A percentile compares a stretch with the other conserved stretches of the same genome.
phyloP scores from a whole-genome alignment of 225 moss, liverwort and hornwort genomes.

The Antitrichia curtipendula region DNA sequence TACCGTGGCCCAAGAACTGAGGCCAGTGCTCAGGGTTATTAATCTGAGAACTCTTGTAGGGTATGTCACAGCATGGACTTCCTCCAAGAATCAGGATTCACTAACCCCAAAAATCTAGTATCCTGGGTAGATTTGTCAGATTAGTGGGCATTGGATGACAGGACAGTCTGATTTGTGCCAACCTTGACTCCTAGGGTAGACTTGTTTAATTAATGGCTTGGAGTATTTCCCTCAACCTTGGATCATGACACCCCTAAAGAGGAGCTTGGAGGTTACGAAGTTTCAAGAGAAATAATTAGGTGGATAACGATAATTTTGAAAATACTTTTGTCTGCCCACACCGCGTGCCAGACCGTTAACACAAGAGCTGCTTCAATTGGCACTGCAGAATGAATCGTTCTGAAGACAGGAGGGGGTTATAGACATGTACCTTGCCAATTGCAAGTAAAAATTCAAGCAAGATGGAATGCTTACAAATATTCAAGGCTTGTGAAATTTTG shows the following conservation, averaged over 20 bases:
- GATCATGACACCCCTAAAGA: neutral
- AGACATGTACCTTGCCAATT: neutral
- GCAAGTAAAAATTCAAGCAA: neutral
- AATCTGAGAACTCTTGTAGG: neutral
- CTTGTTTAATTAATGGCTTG: neutral
- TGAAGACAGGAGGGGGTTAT: neutral
- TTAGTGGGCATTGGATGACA: neutral
- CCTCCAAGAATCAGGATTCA: neutral
- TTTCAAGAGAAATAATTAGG: neutral
- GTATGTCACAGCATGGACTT: neutral
- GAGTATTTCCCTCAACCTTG: neutral
- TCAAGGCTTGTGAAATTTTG: constrained; percentile 31
- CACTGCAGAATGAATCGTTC: neutral
- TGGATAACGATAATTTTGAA: neutral
- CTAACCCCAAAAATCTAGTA: neutral
- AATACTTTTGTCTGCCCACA: neutral
- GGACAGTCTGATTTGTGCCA: neutral
- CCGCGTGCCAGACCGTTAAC: neutral
- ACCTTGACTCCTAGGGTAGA: neutral
- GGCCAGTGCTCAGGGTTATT: neutral
- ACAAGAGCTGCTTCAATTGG: neutral
- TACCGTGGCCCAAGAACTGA: neutral
- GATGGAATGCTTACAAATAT: constrained; percentile 35
- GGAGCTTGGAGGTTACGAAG: neutral
- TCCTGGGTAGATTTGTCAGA: neutral